A percentile compares a stretch with the other conserved stretches of the same genome.
Evolutionary conservation across 75 land plant species (phyloP).

Genomic region (Gnetum montanum): DNA sequence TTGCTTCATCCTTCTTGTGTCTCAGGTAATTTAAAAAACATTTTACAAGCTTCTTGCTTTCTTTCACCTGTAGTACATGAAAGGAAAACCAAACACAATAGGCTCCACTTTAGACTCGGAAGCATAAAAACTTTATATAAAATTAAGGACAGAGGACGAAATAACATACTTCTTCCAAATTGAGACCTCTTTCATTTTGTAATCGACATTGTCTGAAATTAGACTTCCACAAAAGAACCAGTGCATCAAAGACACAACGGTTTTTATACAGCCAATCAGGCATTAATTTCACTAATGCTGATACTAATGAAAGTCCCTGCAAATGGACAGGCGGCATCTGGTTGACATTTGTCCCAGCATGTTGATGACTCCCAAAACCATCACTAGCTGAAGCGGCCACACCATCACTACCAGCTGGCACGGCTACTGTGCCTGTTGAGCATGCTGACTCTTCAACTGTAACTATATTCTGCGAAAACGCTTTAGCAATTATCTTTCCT

Average conservation of each 20-base stretch:
- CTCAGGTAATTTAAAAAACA: conserved; percentile 92
- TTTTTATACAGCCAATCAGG: conserved; percentile 83
- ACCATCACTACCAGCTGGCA: conserved; percentile 31
- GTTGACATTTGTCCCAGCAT: conserved; percentile 10
- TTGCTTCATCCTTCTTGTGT: conserved; percentile 88
- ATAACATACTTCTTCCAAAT: conserved; percentile 57
- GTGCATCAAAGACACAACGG: conserved; percentile 79
- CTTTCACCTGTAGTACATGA: conserved; percentile 73
- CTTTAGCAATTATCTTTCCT: conserved; percentile 64
- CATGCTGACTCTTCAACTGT: conserved; percentile 25
- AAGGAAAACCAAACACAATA: background rate
- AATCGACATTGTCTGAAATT: conserved; percentile 73
- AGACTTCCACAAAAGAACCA: conserved; percentile 86
- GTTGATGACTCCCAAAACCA: conserved; percentile 21
- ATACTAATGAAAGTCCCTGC: conserved; percentile 83
- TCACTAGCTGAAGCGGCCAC: conserved; percentile 24
- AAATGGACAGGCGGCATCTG: conserved; percentile 70
- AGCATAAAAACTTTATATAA: background rate
- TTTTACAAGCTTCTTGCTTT: conserved; percentile 94
- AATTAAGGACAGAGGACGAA: background rate
- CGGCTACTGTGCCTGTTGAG: conserved; percentile 13
- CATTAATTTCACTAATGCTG: conserved; percentile 76
- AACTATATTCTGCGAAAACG: conserved; percentile 49
- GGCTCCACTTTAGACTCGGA: no score
- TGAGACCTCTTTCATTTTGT: conserved; percentile 75